Conservation (phyloP, 371 early-diverging fungal genomes). For the Mucor plumbeus region DNA sequence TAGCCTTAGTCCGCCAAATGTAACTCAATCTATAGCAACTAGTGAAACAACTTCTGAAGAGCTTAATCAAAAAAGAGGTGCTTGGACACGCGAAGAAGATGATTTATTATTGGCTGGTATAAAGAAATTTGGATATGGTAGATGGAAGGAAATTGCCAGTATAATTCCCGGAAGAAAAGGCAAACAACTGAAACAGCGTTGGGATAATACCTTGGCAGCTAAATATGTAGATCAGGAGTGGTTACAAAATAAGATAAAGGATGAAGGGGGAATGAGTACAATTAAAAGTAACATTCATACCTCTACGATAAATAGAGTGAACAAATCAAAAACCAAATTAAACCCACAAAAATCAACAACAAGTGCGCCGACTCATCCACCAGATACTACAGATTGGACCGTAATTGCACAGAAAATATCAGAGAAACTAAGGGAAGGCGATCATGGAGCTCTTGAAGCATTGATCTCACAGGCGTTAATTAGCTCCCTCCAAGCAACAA, state of each 20-base stretch:
- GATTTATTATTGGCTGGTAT: slow-evolving; percentile 48
- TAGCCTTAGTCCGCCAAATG: not conserved
- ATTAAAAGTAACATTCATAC: not conserved
- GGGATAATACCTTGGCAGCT: slow-evolving; percentile 50
- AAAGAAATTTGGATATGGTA: slow-evolving; percentile 47
- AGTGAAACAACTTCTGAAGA: slow-evolving; percentile 18
- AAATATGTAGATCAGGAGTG: slow-evolving; percentile 53
- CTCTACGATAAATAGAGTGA: not conserved
- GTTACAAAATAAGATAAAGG: slow-evolving; percentile 41
- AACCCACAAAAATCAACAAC: not conserved
- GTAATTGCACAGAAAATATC: slow-evolving; percentile 46
- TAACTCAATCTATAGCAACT: slow-evolving; percentile 6
- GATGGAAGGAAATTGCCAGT: slow-evolving; percentile 52
- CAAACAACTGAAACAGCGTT: slow-evolving; percentile 52
- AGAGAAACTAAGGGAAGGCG: slow-evolving; percentile 45
- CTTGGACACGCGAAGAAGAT: slow-evolving; percentile 54
- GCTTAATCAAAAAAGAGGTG: slow-evolving; percentile 37
- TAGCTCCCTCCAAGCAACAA: slow-evolving; percentile 15
- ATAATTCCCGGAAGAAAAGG: slow-evolving; percentile 50
- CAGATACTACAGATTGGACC: slow-evolving; percentile 37
- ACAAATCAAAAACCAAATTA: not conserved
- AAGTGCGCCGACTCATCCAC: not conserved
- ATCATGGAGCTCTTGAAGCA: slow-evolving; percentile 46
- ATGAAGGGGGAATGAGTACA: slow-evolving; percentile 15
- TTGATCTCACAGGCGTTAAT: slow-evolving; percentile 47